Conservation (phyloP, 805 yeast genomes). For the Ascoidea asiatica region DNA sequence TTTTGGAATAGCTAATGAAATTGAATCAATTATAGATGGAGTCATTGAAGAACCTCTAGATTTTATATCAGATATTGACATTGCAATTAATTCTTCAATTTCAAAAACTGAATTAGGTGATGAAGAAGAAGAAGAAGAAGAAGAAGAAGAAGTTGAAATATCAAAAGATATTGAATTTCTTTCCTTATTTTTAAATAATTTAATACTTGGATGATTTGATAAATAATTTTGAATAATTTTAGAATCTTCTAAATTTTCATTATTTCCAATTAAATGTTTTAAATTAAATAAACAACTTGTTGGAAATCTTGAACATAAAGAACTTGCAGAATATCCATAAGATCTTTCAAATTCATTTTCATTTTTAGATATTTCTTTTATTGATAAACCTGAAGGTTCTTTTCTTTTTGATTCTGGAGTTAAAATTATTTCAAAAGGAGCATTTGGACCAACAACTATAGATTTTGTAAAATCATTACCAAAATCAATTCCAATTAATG, state of each 20-base stretch:
- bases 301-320: slow-evolving; percentile 65
- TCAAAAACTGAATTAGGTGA: slow-evolving; percentile 16
- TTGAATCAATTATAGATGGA: slow-evolving; percentile 36
- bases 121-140: slow-evolving; percentile 11
- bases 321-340: slow-evolving; percentile 65
- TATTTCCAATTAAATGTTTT: slow-evolving; percentile 62
- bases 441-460: slow-evolving; percentile 79
- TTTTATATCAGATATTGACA: slow-evolving; percentile 59
- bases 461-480: slow-evolving; percentile 86
- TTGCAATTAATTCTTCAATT: slow-evolving; percentile 74
- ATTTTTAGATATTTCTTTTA: slow-evolving; percentile 27
- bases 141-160: slow-evolving; percentile 31
- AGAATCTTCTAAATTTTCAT: slow-evolving; percentile 29
- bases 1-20: slow-evolving; percentile 64
- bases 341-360: slow-evolving; percentile 46
- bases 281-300: slow-evolving; percentile 48
- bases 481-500: slow-evolving; percentile 77
- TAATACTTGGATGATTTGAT: slow-evolving; percentile 47
- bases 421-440: slow-evolving; percentile 75
- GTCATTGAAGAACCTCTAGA: slow-evolving; percentile 31
- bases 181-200: slow-evolving; percentile 25
- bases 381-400: slow-evolving; percentile 67
- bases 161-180: slow-evolving; percentile 46
- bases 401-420: slow-evolving; percentile 89
- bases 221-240: slow-evolving; percentile 36